Conservation (phyloP, 192 early-diverging fungal genomes). For the Umbelopsis sp. region DNA sequence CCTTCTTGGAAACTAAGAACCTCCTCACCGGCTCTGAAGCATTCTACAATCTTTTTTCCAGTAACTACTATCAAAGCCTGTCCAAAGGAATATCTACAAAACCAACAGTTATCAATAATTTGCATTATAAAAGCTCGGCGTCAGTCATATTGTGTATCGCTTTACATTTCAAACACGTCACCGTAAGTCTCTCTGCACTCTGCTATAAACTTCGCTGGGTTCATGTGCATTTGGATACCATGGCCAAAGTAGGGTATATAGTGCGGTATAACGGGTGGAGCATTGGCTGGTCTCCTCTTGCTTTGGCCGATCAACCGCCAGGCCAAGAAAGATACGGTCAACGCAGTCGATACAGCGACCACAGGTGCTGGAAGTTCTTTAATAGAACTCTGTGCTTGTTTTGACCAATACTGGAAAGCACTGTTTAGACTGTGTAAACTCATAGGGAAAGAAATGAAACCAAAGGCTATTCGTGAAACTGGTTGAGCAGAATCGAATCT, state of each 20-base stretch:
- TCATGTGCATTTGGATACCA: constrained; percentile 2
- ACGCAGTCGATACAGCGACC: neutral
- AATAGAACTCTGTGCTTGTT: neutral
- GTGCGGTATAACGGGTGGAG: neutral
- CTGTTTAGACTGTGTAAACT: neutral
- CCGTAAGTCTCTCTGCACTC: constrained; percentile 25
- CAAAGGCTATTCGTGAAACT: too few species aligned
- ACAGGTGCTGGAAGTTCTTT: neutral
- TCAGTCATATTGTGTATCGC: neutral
- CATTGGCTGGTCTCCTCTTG: neutral
- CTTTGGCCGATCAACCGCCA: neutral
- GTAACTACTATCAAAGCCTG: constrained; percentile 15
- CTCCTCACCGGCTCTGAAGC: constrained; percentile 6
- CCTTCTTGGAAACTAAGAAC: constrained; percentile 25
- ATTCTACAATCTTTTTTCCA: constrained; percentile 14
- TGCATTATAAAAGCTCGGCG: too few species aligned
- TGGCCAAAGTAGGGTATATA: constrained; percentile 28
- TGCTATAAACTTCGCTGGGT: constrained; percentile 22
- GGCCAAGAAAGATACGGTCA: neutral
- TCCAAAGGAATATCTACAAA: constrained; percentile 2
- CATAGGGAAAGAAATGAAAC: neutral
- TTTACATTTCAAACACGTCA: constrained; percentile 19
- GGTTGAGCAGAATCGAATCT: too few species aligned
- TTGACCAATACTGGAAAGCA: neutral
- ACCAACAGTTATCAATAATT: too few species aligned